Base-by-base conservation (phyloP, 139 green algal species). In the Auxenochlorella protothecoides region DNA sequence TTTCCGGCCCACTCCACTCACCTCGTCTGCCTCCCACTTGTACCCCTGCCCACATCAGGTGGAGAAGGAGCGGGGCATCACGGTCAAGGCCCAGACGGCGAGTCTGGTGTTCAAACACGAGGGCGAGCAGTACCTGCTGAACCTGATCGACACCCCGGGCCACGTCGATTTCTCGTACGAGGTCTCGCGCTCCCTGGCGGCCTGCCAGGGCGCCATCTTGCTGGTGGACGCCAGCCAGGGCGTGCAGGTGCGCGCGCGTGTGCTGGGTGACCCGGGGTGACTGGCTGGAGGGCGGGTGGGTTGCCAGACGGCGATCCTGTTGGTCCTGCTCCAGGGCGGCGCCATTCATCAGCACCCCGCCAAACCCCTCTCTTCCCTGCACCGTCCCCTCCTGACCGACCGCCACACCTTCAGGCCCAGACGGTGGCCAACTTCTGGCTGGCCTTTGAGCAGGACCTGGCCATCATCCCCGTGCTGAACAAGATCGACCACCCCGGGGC, bases 371-470 rank as follows among this genome's bases (percentile, higher is more conserved):
- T 71, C 3, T 7, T 62, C 15, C 66, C 53, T 53, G 14, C 60
- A 15, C 54, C 8, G 51, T 5, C 10, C 13, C 10, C 10, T 14
- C 13, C 5, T 52, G 63, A 13, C 10, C 56, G 56, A 44, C 27
- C 27, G 27, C 27, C 27, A 44, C 27, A 44, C 27, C 57, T 85
- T 57, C 83, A 92, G 79, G 88, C 88, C 11, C 85, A 94, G 80
- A 96, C 91, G 9, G 82, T 97, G 27, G 92, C 94, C 53, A 97
- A 97, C 81, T 98, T 96, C 78, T 94, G 85, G 71, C 78, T 97
- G 11, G 94, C 93, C 0, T 90, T 92, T 72, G 93, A 97, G 59
- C 84, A 90, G 72, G 87, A 86, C 63, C 84, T 98, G 15, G 81
- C 78, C 3, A 86, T 98, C 16, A 77, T 98, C 11, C 89, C 91